Evolutionary conservation across 257 asterid species (phyloP).

Genomic region (Penstemon newberryi): DNA sequence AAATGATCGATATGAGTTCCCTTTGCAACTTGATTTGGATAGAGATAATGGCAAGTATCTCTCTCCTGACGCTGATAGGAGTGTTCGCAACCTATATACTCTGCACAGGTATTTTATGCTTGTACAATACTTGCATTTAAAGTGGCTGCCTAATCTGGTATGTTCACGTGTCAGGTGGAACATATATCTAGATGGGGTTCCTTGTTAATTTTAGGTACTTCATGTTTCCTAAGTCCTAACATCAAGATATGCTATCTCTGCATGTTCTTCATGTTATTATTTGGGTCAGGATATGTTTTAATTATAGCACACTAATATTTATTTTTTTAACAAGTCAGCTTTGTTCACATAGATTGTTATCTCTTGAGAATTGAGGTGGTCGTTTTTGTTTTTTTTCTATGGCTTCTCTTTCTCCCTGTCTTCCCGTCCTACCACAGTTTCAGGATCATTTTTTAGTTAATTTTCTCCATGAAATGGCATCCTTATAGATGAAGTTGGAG

Average conservation of each 20-base stretch:
- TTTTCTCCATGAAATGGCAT: background rate
- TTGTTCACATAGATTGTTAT: background rate
- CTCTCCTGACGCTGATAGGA: conserved; percentile 80
- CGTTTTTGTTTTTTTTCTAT: conserved; percentile 3
- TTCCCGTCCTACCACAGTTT: background rate
- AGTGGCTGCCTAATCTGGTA: conserved; percentile 25
- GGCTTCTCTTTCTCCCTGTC: conserved; percentile 15
- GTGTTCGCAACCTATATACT: conserved; percentile 76
- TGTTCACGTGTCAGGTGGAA: conserved; percentile 6
- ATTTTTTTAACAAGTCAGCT: conserved; percentile 10
- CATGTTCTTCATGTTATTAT: background rate
- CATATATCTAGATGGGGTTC: background rate
- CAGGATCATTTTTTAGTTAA: background rate
- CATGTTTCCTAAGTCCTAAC: background rate
- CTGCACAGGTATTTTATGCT: conserved; percentile 70
- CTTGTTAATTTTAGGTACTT: background rate
- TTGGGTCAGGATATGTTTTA: background rate
- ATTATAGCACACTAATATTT: conserved; percentile 12
- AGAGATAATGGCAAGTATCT: conserved; percentile 80
- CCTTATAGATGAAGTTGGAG: conserved; percentile 11
- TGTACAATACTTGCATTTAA: background rate
- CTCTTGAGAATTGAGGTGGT: conserved; percentile 5
- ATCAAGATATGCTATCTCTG: background rate
- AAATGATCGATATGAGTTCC: conserved; percentile 93
- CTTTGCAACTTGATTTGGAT: conserved; percentile 90